These are phyloP conservation scores for Chaetomiaceae sp. DNA, from an alignment of 2,329 filamentous ascomycete genomes.

Conservation along the genomic window DNA sequence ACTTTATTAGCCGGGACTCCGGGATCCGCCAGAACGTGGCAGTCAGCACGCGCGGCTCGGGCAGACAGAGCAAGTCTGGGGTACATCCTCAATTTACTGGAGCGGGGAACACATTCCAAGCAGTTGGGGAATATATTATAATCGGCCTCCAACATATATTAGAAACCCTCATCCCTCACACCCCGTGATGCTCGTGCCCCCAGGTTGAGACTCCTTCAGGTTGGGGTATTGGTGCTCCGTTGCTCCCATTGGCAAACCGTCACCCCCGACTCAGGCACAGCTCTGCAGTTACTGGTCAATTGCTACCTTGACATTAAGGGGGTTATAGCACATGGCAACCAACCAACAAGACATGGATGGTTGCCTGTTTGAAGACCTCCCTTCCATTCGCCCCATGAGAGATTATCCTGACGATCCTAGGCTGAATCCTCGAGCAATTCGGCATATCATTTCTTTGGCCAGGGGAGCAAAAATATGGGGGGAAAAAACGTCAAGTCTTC, in stretches of 20 bases:
- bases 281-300: not conserved
- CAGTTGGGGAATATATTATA: slow-evolving; percentile 11
- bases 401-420: slow-evolving; percentile 5
- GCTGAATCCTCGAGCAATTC: slow-evolving; percentile 3
- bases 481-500: not conserved
- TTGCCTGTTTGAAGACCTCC: not conserved
- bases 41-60: slow-evolving; percentile 16
- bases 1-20: slow-evolving; percentile 19
- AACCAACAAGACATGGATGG: not conserved
- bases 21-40: not conserved
- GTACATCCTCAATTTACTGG: slow-evolving; percentile 5
- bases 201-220: not conserved
- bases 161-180: not conserved
- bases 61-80: slow-evolving; percentile 16
- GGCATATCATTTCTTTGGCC: not conserved
- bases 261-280: not conserved
- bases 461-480: not conserved
- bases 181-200: not conserved
- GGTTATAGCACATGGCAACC: not conserved
- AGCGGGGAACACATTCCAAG: slow-evolving; percentile 14
- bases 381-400: not conserved
- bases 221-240: not conserved
- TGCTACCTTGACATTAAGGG: not conserved
- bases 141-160: not conserved
- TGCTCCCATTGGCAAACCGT: not conserved